Evolutionary conservation across 179 eudicot species (phyloP).

Genomic region (Amaranthus tricolor): DNA sequence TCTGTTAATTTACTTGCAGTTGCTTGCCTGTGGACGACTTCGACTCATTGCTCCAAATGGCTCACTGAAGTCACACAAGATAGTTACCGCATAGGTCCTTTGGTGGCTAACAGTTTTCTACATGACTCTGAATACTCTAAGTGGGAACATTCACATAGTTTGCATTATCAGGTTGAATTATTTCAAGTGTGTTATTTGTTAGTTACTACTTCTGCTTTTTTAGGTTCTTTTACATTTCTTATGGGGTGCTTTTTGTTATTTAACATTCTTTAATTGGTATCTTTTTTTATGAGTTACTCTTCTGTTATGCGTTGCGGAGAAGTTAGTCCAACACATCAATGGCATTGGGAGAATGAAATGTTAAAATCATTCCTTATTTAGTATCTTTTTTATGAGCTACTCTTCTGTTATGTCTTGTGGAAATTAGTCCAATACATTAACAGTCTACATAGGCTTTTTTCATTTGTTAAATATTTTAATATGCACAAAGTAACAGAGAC

Average conservation of each 20-base stretch:
- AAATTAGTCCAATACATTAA: not conserved
- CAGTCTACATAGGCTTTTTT: not conserved
- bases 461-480: not conserved
- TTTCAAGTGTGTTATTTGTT: not conserved
- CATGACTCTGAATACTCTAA: slow-evolving; percentile 44
- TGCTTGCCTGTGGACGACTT: slow-evolving; percentile 57
- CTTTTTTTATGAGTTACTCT: not conserved
- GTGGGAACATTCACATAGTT: slow-evolving; percentile 41
- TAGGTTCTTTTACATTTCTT: not conserved
- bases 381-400: not conserved
- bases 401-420: not conserved
- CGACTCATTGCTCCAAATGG: slow-evolving; percentile 42
- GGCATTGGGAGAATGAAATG: not conserved
- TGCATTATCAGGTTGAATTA: slow-evolving; percentile 63
- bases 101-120: slow-evolving; percentile 58
- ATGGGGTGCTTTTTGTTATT: no score
- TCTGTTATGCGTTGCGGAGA: not conserved
- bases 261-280: not conserved
- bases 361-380: no score
- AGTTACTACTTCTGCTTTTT: not conserved
- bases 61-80: slow-evolving; percentile 57
- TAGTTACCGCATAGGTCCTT: slow-evolving; percentile 69
- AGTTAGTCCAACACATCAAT: not conserved
- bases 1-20: slow-evolving; percentile 32
- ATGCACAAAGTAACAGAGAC: not conserved